phyloP scores from a whole-genome alignment of 2,329 filamentous ascomycete genomes.

The Talaromyces sp. region DNA sequence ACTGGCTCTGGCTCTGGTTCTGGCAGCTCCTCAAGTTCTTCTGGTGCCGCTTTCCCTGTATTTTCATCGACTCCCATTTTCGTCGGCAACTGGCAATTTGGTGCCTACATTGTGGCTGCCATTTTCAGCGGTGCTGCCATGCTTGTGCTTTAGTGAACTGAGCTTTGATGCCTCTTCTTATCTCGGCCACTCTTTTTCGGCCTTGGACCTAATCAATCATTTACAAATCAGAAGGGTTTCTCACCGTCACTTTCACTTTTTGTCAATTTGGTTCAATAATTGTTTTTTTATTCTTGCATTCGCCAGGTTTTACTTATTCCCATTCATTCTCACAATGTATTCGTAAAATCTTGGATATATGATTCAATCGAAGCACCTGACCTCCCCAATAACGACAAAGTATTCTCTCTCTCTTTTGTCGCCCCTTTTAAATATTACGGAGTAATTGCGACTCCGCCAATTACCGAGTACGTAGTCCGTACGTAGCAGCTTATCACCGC shows the following conservation, averaged over 20 bases:
- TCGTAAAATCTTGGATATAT: background rate
- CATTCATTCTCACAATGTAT: background rate
- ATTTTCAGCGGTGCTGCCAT: conserved; percentile 42
- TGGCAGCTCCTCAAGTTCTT: conserved; percentile 32
- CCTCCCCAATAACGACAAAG: no score
- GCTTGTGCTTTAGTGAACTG: conserved; percentile 41
- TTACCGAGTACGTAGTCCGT: background rate
- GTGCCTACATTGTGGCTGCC: conserved; percentile 41
- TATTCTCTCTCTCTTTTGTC: background rate
- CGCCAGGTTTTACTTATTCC: background rate
- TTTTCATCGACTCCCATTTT: conserved; percentile 31
- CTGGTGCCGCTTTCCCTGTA: conserved; percentile 27
- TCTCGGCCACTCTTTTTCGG: background rate
- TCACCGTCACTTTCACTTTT: background rate
- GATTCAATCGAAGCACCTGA: background rate
- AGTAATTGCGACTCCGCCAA: background rate
- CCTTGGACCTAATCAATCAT: background rate
- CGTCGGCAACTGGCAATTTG: conserved; percentile 38
- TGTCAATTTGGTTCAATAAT: no score
- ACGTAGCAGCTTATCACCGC: background rate
- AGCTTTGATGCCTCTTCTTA: background rate
- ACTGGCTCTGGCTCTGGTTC: conserved; percentile 37
- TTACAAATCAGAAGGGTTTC: background rate
- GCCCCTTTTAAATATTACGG: background rate
- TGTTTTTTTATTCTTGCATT: no score